Base-by-base conservation (phyloP, 495 filamentous ascomycete species). In the Arthonia radiata region DNA sequence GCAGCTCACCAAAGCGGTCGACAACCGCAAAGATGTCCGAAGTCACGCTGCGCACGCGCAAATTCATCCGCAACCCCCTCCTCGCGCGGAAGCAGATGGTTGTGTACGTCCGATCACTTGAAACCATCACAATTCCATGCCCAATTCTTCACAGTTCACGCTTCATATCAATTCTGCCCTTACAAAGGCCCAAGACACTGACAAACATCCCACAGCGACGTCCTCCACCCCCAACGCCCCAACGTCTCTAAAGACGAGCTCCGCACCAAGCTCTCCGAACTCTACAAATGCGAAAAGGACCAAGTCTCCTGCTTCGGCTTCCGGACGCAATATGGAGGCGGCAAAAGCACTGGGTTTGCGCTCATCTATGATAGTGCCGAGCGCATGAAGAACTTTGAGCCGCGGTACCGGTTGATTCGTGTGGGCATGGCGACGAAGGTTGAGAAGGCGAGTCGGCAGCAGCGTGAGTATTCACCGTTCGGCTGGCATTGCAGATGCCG, bases 311-410 rank as follows among this genome's bases (percentile, higher is more conserved):
- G 86, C 53, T 99, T 94, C 59, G 89, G 89, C 37, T 81, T 99
- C 57, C 77, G 76, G 48, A 99, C 89, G 29, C 82, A 93, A 53
- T 99, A 74, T 54, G 89, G 89, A 77, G 89, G 89, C 49, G 89
- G 89, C 58, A 99, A 94, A 73, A 86, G 73, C 55, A 94, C 83
- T 32, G 89, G 89, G 42, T 99, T 99, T 56, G 89, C 81, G 35
- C 73, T 94, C 38, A 66, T 99, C 61, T 99, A 99, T 66, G 89
- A 99, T 52, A 83, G 75, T 40, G 57, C 64, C 39, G 89, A 94
- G 64, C 77, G 77, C 41, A 67, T 94, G 68, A 94, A 93, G 76
- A 92, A 93, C 60, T 99, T 94, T 56, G 89, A 99, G 73, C 89
- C 89, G 41, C 74, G 75, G 57, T 94, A 91, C 72, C 69, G 86